A percentile compares a stretch with the other conserved stretches of the same genome.
Conservation (phyloP, 1,284 basidiomycete genomes). For the Cryptococcus hybrid region DNA sequence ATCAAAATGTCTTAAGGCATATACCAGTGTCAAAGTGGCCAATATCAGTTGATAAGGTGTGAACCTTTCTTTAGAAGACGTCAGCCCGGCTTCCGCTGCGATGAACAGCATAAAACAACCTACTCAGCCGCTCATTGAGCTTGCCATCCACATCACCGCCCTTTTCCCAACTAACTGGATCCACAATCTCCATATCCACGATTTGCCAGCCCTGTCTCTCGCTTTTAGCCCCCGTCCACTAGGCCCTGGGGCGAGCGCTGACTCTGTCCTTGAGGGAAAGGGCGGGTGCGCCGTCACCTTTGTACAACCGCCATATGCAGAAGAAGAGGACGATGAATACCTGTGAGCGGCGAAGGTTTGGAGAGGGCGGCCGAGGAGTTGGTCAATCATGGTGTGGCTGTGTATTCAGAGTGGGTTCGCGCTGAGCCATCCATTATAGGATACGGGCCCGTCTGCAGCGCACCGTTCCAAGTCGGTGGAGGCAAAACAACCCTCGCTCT, state of each 20-base stretch:
- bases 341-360: slow-evolving; percentile 72
- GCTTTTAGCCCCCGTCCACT: slow-evolving; percentile 6
- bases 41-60: slow-evolving; percentile 94
- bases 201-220: slow-evolving; percentile 10
- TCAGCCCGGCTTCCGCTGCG: too few relatives aligned
- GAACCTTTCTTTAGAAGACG: slow-evolving; percentile 63
- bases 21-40: slow-evolving; percentile 77
- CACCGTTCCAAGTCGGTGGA: too few relatives aligned
- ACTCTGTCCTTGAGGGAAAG: slow-evolving; percentile 6
- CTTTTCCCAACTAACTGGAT: slow-evolving; percentile 30
- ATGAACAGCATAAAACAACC: slow-evolving; percentile 10
- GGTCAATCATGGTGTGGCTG: slow-evolving; percentile 67
- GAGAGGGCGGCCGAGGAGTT: slow-evolving; percentile 74
- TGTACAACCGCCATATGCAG: slow-evolving; percentile 76
- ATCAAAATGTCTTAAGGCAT: slow-evolving; percentile 82
- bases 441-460: too few relatives aligned
- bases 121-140: slow-evolving; percentile 44
- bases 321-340: slow-evolving; percentile 83
- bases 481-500: too few relatives aligned
- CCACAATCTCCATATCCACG: slow-evolving; percentile 32
- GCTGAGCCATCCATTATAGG: too few relatives aligned
- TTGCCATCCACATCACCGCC: slow-evolving; percentile 37
- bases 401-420: too few relatives aligned
- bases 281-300: slow-evolving; percentile 58
- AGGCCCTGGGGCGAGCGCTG: neutral